Conservation (phyloP, 1,284 basidiomycete species). For the Melampsora abietis-canadensis region DNA sequence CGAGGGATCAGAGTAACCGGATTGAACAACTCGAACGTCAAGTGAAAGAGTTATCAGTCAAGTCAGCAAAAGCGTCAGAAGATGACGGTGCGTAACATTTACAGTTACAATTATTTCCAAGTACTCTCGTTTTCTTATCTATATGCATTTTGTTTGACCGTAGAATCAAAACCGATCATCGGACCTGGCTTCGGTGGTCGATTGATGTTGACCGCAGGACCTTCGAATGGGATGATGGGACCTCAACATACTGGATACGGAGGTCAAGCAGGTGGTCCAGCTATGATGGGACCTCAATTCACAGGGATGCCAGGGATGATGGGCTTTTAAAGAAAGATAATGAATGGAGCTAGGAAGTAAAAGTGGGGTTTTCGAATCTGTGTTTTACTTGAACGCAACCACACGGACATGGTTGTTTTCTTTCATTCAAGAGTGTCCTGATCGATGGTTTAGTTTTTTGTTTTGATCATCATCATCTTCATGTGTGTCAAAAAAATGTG, state of each 20-base stretch:
- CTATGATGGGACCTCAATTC: conserved; percentile 12
- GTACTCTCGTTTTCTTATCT: too few relatives aligned
- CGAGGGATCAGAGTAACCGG: conserved; percentile 54
- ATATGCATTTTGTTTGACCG: too few relatives aligned
- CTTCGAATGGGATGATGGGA: conserved; percentile 45
- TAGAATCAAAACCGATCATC: conserved; percentile 69
- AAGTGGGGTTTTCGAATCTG: too few relatives aligned
- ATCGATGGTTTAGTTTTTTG: too few relatives aligned
- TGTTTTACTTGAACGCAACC: too few relatives aligned
- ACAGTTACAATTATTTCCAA: too few relatives aligned
- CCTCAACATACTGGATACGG: conserved; percentile 35
- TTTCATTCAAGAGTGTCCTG: too few relatives aligned
- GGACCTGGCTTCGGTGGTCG: conserved; percentile 44
- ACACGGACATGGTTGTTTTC: too few relatives aligned
- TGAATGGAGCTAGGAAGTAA: too few relatives aligned
- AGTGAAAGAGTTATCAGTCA: conserved; percentile 73
- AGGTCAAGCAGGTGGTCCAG: background rate
- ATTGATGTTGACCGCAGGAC: conserved; percentile 46
- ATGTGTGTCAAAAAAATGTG: too few relatives aligned
- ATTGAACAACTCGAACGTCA: conserved; percentile 73
- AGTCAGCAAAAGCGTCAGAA: conserved; percentile 79
- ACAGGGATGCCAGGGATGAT: conserved; percentile 44
- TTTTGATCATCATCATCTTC: too few relatives aligned
- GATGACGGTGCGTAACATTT: conserved; percentile 56
- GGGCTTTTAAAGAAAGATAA: conserved; percentile 30